phyloP scores from a whole-genome alignment of 2,329 filamentous ascomycete genomes.

The Scortechinia acanthostroma region DNA sequence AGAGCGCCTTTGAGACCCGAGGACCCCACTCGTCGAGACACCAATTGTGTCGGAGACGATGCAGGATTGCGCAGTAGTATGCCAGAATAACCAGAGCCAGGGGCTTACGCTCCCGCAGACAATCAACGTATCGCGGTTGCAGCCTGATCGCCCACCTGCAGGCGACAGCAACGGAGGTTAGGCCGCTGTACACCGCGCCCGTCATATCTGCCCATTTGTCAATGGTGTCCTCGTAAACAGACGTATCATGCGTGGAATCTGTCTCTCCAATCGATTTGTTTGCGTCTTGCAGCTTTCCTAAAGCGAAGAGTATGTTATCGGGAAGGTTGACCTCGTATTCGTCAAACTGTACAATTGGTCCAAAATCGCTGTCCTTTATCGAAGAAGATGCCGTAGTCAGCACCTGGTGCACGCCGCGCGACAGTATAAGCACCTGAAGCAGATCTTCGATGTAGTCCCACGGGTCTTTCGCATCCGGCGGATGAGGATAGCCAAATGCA shows the following conservation, averaged over 20 bases:
- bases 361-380: not conserved
- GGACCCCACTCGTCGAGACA: not conserved
- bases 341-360: not conserved
- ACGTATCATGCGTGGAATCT: not conserved
- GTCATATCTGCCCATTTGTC: not conserved
- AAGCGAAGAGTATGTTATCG: not conserved
- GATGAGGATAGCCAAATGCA: not conserved
- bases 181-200: not conserved
- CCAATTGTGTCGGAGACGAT: not conserved
- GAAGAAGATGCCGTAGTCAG: not conserved
- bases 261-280: not conserved
- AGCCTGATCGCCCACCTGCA: not conserved
- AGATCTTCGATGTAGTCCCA: not conserved
- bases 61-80: not conserved
- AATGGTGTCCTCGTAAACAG: not conserved
- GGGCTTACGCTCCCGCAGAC: not conserved
- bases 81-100: not conserved
- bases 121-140: not conserved
- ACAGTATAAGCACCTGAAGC: not conserved
- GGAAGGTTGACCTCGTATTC: not conserved
- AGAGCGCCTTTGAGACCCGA: not conserved
- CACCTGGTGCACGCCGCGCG: not conserved
- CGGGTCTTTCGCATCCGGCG: not conserved
- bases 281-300: not conserved
- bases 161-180: not conserved